Base-by-base conservation (phyloP, 2,329 filamentous ascomycete genomes). In the Fusarium longipes region DNA sequence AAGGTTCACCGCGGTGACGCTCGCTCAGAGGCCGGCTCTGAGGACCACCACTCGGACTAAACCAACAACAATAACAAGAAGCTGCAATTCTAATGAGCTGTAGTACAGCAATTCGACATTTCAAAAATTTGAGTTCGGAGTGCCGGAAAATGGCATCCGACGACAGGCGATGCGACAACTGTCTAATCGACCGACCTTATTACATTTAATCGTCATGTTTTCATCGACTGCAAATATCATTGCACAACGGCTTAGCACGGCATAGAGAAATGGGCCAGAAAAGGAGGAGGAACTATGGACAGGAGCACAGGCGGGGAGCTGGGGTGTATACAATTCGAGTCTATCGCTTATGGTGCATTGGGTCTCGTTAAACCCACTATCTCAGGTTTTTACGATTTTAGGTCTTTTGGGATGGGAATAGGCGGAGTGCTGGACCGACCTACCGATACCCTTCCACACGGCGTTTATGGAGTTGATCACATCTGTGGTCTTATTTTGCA, bases 1-100 rank as follows among this genome's bases (percentile, higher is more conserved):
- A 98, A 98, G 82, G 95, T 98, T 45, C 96, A 99, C 84, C 96
- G 78, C 17, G 77, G 90, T 73, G 91, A 93, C 48, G 80, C 84
- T 11, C 84, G 82, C 44, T 89, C 87, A 4, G 87, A 89, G 68
- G 84, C 86, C 25, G 87, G 87, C 27, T 89, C 87, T 8, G 87
- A 89, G 71, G 86, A 88, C 62, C 85, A 87, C 65, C 83, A 89
- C 55, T 89, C 87, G 2, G 86, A 88, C 60, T 87, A 79, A 76
- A n/a, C n/a, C n/a, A 70, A 47, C 8, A 18, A 24, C 10, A 44
- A 52, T 11, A 22, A 38, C 27, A 24, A 43, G 32, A 30, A 51
- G 30, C 43, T 18, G 42, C 33, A 20, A 54, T 24, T 45, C n/a
- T 25, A 22, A 52, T 18, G 36, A 54, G 24, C 9, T 40, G 38